Evolutionary conservation across 1,139 yeast genomes (phyloP), one percentile per base, ranked within the genome.

Genomic region (Keqinozyma sinolaborantium): DNA sequence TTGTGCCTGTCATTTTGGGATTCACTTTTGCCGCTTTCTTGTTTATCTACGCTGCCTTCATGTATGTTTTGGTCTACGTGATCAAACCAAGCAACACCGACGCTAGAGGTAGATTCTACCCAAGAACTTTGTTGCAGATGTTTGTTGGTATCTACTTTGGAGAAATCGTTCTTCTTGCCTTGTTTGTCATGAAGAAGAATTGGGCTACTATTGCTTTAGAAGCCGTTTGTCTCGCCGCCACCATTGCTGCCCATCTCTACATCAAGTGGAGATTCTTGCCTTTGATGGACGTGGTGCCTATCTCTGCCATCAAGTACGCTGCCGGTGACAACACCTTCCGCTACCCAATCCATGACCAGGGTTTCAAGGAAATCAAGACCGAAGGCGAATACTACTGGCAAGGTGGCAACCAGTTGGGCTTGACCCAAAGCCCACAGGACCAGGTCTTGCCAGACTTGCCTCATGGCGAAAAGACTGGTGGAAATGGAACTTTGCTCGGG

Each of bases 161-260:
- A 31, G 83, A 83, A 53, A 64, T 78, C 20, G 78, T 83, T 56
- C 60, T 81, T 34, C 51, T 77, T 32, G 88, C 87, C 27, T 56
- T 83, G 47, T 82, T 82, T 52, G 81, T 78, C 23, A 81, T 82
- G 66, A 70, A 76, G 28, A 78, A 80, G 58, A 68, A 80, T 35
- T 82, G 88, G 88, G 86, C 83, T 16, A 78, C 83, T 42, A 73
- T 80, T 41, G 84, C 73, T 1, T 61, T 83, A 38, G 86, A 80
- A 54, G 78, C 64, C 29, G 66, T 79, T 12, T 58, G 68, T 30
- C 45, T 80, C 20, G 70, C 53, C 14, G 67, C 61, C 27, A 78
- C 87, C 8, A 78, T 70, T 14, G 58, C 63, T 30, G 60, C 71
- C 30, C 86, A 80, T 47, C 31, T 81, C 20, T 80, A 69, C 53